Conservation (phyloP, 2,329 filamentous ascomycete genomes). For the Fusarium chlamydosporum region DNA sequence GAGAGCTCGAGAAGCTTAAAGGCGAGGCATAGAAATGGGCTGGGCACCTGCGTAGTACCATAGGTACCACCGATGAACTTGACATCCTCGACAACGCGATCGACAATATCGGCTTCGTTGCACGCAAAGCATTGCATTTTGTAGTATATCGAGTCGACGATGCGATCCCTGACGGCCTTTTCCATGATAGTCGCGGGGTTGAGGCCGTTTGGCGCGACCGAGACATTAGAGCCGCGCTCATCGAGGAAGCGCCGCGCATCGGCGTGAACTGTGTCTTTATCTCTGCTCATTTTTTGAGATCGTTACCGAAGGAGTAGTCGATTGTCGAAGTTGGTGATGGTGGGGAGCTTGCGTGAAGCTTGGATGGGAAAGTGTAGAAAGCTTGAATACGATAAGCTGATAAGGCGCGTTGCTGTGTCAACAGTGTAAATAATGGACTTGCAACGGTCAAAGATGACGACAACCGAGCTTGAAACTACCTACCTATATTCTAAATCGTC, state of each 20-base stretch:
- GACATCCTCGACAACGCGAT: conserved; percentile 88
- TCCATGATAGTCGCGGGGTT: conserved; percentile 97
- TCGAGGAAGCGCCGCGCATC: conserved; percentile 88
- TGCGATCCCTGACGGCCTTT: conserved; percentile 94
- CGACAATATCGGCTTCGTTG: conserved; percentile 85
- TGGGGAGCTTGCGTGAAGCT: conserved; percentile 26
- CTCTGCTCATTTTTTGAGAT: conserved; percentile 55
- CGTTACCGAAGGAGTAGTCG: conserved; percentile 20
- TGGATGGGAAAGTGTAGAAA: conserved; percentile 42
- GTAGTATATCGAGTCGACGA: conserved; percentile 96
- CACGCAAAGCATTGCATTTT: conserved; percentile 98
- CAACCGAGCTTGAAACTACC: conserved; percentile 11
- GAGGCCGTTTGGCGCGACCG: conserved; percentile 85
- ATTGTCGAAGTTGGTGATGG: conserved; percentile 34
- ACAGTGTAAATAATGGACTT: conserved; percentile 50
- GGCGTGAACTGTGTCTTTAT: conserved; percentile 74
- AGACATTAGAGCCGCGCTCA: conserved; percentile 84
- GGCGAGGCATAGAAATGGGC: conserved; percentile 91
- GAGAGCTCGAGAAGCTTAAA: conserved; percentile 95
- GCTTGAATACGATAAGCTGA: conserved; percentile 45
- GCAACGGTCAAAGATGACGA: conserved; percentile 37
- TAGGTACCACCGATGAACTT: conserved; percentile 89
- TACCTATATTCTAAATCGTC: conserved; percentile 6
- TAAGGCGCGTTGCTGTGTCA: conserved; percentile 63
- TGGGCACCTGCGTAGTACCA: conserved; percentile 85